Base-by-base conservation (phyloP, 2,329 filamentous ascomycete species). In the Sarocladium kiliense region DNA sequence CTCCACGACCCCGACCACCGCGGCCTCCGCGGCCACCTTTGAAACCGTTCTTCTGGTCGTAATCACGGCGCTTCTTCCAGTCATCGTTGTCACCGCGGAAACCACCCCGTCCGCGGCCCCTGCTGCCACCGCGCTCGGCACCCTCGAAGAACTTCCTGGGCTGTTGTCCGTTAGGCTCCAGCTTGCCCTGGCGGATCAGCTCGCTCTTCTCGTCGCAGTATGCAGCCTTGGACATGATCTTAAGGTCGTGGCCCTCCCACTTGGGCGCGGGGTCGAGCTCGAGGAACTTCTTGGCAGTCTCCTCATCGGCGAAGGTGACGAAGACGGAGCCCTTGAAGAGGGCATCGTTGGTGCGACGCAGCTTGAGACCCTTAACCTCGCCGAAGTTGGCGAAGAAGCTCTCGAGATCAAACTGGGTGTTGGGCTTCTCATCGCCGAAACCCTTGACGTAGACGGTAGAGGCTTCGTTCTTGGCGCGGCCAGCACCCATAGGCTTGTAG, bases 241-340 rank as follows among this genome's bases (percentile, higher is more conserved):
- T 75, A 53, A 97, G 79, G 32, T 90, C 85, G 61, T 89, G 79
- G 53, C 81, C 91, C 32, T 53, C 50, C 85, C 86, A 99, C 69
- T 86, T 83, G 57, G 94, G 94, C 70, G 88, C 86, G 19, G 89
- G 86, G 55, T 96, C 88, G 39, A 91, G 75, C 14, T 77, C 84
- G 58, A 97, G 75, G 74, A 99, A 99, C 57, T 85, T 84, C 69
- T 91, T 80, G 64, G 89, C 86, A 21, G 84, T 80, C 62, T 95
- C 89, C 65, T 91, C 87, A 51, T 83, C 82, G 59, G 83, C 80
- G 71, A 97, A 99, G 72, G 97, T 93, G 61, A 96, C 90, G 68
- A 97, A 97, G 57, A 96, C 90, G 62, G 91, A 96, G 63, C 93
- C 91, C 81, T 99, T 99, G 85, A 97, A 99, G 54, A 80, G 74